Base-by-base conservation (phyloP, 371 early-diverging fungal genomes). In the Lichtheimia ramosa region DNA sequence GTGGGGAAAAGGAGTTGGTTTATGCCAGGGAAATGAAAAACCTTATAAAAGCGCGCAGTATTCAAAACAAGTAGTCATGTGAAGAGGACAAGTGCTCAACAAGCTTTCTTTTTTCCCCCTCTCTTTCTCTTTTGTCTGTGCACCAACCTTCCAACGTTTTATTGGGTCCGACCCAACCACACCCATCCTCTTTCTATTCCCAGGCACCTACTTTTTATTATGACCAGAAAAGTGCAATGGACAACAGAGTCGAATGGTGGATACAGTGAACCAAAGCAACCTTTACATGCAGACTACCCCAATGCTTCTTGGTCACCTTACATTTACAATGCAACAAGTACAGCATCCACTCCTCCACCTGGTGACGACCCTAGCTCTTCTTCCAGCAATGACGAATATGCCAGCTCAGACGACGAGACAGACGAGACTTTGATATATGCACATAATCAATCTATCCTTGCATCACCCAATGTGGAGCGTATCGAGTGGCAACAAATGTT, bases 401-500 rank as follows among this genome's bases (percentile, higher is more conserved):
- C 28, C 40, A 51, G 54, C 1, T 46, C 43, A 10, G 56, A 55
- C 3, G 56, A 55, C 13, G 23, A 58, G 5, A 61, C 65, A 4
- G 52, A 68, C 8, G 68, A 66, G 46, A 46, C 46, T 20, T 66
- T 65, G 27, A 41, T 70, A 8, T 74, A 74, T 61, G 61, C 66
- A 13, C 71, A 66, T 43, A 68, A 69, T n/a, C 63, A 70, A 53
- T 51, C 73, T 1, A 34, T 66, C 3, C 62, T 66, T 15, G 46
- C 64, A 7, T 54, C 65, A 18, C 72, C 74, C 16, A 85, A 83
- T 55, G 77, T 82, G 43, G 91, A 91, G 62, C 85, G 91, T 46
- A 70, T 85, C 18, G 90, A 91, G 68, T 92, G 92, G 92, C 92
- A 89, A 54, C 83, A 88, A 39, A 92, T 94, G 92, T 78, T 94